These are phyloP conservation scores for Casuarina equisetifolia DNA, from an alignment of 306 rosid genomes.

Conservation along the genomic window DNA sequence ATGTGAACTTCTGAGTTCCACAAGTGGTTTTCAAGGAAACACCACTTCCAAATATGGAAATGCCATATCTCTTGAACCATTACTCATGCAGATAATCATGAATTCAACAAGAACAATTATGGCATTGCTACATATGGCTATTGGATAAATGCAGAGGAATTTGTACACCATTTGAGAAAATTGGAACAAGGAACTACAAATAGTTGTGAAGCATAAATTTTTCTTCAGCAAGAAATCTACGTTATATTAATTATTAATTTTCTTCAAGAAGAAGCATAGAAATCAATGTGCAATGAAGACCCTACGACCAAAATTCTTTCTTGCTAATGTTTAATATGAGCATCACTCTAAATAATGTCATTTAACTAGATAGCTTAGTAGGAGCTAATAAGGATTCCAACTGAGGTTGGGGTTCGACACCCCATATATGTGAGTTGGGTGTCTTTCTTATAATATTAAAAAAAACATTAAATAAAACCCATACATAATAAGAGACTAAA, in stretches of 20 bases:
- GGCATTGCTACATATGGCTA: not conserved
- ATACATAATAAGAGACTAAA: not conserved
- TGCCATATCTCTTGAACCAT: slow-evolving; percentile 3
- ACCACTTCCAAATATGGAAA: not conserved
- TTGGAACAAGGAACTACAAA: not conserved
- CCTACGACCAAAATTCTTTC: not conserved
- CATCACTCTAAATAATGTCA: not conserved
- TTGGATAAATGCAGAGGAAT: not conserved
- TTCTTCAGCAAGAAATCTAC: not conserved
- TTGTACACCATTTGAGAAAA: not conserved
- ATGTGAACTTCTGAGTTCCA: slow-evolving; percentile 28
- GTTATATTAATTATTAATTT: not conserved
- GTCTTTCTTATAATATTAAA: too few species aligned
- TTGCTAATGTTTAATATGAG: not conserved
- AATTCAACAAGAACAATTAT: not conserved
- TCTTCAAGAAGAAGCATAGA: not conserved
- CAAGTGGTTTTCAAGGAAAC: slow-evolving; percentile 19
- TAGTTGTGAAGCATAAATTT: not conserved
- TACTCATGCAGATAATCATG: slow-evolving; percentile 1
- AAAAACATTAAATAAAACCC: not conserved
- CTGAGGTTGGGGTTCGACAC: too few species aligned
- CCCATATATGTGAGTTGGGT: too few species aligned
- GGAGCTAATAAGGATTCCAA: too few species aligned
- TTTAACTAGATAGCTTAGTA: too few species aligned
- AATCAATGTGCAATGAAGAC: not conserved